Evolutionary conservation across 345 rosid species (phyloP).

Genomic region (Diplotaxis tenuifolia): DNA sequence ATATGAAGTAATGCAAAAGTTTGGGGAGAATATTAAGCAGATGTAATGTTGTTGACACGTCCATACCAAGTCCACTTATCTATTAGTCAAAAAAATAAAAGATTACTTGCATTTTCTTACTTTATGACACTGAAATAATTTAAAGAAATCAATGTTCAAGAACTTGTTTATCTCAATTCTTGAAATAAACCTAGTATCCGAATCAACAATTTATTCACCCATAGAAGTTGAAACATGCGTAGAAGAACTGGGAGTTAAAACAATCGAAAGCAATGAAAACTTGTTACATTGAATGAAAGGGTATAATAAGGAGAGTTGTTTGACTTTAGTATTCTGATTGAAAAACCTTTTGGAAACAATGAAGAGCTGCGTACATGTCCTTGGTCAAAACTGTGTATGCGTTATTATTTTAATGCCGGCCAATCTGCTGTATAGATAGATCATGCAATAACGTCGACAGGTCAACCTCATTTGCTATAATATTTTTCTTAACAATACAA

Average conservation of each 20-base stretch:
- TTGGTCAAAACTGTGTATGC: not conserved
- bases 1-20: no score
- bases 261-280: not conserved
- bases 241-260: not conserved
- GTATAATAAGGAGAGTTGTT: not conserved
- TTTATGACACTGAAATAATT: no score
- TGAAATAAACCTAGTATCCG: not conserved
- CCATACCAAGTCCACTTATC: no score
- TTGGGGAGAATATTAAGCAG: no score
- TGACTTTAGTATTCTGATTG: slow-evolving; percentile 20
- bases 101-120: no score
- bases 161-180: not conserved
- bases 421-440: slow-evolving; percentile 7
- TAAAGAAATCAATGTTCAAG: no score
- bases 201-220: not conserved
- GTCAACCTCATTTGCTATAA: not conserved
- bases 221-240: not conserved
- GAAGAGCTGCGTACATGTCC: not conserved
- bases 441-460: slow-evolving; percentile 11
- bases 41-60: no score
- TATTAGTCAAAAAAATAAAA: no score
- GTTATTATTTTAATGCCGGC: slow-evolving; percentile 3
- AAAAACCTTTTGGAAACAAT: slow-evolving; percentile 15
- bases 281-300: not conserved
- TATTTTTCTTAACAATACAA: not conserved